Conservation (phyloP, 345 rosid genomes). For the Microcos paniculata region DNA sequence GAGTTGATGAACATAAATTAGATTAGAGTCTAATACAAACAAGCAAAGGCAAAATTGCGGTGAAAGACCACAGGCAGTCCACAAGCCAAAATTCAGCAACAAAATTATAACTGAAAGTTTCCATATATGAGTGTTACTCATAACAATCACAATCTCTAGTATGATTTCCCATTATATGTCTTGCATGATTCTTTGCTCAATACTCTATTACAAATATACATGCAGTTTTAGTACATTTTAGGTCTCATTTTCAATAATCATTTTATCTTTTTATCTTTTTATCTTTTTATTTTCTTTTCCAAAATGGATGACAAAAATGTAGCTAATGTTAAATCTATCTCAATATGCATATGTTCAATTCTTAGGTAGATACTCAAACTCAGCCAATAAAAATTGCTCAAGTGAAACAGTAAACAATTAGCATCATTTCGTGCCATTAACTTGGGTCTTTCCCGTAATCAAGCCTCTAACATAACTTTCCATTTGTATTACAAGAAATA, state of each 20-base stretch:
- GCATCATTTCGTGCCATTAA: not conserved
- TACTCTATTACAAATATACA: not conserved
- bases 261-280: no score
- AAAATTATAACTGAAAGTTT: not conserved
- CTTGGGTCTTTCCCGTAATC: no score
- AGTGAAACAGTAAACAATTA: not conserved
- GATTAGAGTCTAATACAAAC: not conserved
- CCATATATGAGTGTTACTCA: not conserved
- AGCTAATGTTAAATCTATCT: not conserved
- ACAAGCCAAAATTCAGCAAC: not conserved
- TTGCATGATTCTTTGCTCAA: not conserved
- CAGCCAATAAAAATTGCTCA: not conserved
- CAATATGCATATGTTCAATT: not conserved
- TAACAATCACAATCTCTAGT: not conserved
- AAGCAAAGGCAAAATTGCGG: not conserved
- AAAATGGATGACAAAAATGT: not conserved
- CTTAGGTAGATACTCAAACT: not conserved
- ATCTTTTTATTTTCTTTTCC: no score
- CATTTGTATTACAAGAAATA: not conserved
- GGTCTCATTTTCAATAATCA: not conserved
- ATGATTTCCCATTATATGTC: not conserved
- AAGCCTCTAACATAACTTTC: not conserved
- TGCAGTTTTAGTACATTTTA: not conserved
- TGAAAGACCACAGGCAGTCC: not conserved
- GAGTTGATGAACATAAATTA: slow-evolving; percentile 14